These are phyloP conservation scores for Pinus albicaulis DNA, from an alignment of 75 land plant genomes.

Conservation along the genomic window DNA sequence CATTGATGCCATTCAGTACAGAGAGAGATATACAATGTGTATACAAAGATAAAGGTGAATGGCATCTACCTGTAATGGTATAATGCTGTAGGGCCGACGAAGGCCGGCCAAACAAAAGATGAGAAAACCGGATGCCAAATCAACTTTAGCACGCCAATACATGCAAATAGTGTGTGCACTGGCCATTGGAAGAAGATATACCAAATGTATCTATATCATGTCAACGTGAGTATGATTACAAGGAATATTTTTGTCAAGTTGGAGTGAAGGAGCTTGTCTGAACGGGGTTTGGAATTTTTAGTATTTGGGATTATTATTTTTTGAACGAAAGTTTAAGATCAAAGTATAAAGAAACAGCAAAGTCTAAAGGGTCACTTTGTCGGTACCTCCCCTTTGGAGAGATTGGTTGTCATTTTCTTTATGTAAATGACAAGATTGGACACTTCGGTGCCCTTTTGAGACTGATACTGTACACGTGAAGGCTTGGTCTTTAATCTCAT, in stretches of 20 bases:
- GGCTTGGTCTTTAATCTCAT: no score
- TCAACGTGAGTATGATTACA: neutral
- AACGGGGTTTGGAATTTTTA: neutral
- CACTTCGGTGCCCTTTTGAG: no score
- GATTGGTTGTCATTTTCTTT: no score
- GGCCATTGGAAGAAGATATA: neutral
- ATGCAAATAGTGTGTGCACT: neutral
- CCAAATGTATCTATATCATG: neutral
- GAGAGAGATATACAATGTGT: neutral
- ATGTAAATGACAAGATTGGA: no score
- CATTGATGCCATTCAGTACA: neutral
- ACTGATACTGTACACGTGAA: no score
- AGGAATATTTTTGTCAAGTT: neutral
- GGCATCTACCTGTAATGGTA: conserved; percentile 3
- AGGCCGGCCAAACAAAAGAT: neutral
- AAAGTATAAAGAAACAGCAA: neutral
- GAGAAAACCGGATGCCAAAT: conserved; percentile 8
- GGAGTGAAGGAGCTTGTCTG: neutral
- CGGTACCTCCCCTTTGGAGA: no score
- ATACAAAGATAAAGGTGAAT: neutral
- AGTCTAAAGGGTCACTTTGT: no score
- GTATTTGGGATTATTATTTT: neutral
- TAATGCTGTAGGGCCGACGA: neutral
- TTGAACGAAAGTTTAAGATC: neutral
- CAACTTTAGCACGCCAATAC: conserved; percentile 2